Conservation (phyloP, 331 rosid species). For the Dryas integrifolia region DNA sequence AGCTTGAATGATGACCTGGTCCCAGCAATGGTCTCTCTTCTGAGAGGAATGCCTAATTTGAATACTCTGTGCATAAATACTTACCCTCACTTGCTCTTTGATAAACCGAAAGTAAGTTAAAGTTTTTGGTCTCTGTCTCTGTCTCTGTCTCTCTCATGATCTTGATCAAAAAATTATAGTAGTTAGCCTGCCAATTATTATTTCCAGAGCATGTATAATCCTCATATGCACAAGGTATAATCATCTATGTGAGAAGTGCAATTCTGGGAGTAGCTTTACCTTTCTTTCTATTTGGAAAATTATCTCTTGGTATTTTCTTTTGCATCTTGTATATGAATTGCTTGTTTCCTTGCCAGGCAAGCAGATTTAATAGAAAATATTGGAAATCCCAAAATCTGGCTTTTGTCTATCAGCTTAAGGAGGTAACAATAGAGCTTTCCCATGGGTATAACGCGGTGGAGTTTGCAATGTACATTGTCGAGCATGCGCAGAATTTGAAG, state of each 20-base stretch:
- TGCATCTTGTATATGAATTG: background rate
- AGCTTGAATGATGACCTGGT: background rate
- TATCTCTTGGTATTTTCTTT: background rate
- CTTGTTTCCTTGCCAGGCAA: background rate
- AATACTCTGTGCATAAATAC: background rate
- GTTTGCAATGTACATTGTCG: background rate
- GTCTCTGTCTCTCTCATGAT: background rate
- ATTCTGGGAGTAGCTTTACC: background rate
- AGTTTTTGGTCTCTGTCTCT: too few relatives aligned
- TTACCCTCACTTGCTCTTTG: background rate
- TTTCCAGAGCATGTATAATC: background rate
- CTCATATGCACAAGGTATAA: background rate
- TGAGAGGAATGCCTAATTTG: conserved; percentile 3
- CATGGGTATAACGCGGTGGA: background rate
- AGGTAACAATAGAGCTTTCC: conserved; percentile 7
- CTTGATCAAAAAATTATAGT: too few relatives aligned
- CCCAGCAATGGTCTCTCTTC: background rate
- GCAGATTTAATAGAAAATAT: background rate
- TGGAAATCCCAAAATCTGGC: conserved; percentile 2
- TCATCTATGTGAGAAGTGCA: background rate
- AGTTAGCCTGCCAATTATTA: background rate
- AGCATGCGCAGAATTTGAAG: conserved; percentile 1
- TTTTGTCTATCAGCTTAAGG: background rate
- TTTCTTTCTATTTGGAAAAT: background rate
- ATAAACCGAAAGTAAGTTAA: conserved; percentile 1